A percentile compares a stretch with the other conserved stretches of the same genome.
Evolutionary conservation across 352 stramenopile genomes (phyloP).

Genomic region (Phytophthora syringae): DNA sequence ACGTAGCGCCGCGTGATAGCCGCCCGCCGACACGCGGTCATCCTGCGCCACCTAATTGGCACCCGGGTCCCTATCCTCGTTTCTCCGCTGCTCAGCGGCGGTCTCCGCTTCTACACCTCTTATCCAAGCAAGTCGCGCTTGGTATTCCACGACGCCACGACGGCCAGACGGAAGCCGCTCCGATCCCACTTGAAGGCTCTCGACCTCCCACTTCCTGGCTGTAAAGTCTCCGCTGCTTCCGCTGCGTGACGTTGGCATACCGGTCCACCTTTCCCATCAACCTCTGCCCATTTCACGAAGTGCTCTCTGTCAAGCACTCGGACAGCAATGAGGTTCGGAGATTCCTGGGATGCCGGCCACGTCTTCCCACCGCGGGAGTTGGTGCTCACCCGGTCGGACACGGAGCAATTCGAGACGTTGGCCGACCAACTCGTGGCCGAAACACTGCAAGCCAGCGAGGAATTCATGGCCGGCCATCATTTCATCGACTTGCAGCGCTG

Average conservation of each 20-base stretch:
- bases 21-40: slow-evolving; percentile 12
- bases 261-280: not conserved
- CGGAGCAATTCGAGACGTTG: slow-evolving; percentile 30
- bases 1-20: slow-evolving; percentile 15
- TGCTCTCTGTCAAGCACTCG: slow-evolving; percentile 10
- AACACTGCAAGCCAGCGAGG: slow-evolving; percentile 37
- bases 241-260: slow-evolving; percentile 7
- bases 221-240: slow-evolving; percentile 25
- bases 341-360: slow-evolving; percentile 43
- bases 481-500: slow-evolving; percentile 31
- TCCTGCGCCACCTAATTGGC: slow-evolving; percentile 17
- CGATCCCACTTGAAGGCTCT: slow-evolving; percentile 33
- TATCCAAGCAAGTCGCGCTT: slow-evolving; percentile 12
- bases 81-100: slow-evolving; percentile 29
- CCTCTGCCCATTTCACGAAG: slow-evolving; percentile 30
- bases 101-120: slow-evolving; percentile 32
- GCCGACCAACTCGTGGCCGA: slow-evolving; percentile 41
- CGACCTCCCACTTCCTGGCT: slow-evolving; percentile 16
- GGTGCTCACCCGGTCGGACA: slow-evolving; percentile 27
- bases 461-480: slow-evolving; percentile 26
- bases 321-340: slow-evolving; percentile 36
- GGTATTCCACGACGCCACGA: slow-evolving; percentile 19
- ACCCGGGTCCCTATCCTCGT: slow-evolving; percentile 24
- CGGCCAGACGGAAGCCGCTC: not conserved
- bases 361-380: slow-evolving; percentile 37